Conservation (phyloP, 352 stramenopile species). For the Pythium graminicola region DNA sequence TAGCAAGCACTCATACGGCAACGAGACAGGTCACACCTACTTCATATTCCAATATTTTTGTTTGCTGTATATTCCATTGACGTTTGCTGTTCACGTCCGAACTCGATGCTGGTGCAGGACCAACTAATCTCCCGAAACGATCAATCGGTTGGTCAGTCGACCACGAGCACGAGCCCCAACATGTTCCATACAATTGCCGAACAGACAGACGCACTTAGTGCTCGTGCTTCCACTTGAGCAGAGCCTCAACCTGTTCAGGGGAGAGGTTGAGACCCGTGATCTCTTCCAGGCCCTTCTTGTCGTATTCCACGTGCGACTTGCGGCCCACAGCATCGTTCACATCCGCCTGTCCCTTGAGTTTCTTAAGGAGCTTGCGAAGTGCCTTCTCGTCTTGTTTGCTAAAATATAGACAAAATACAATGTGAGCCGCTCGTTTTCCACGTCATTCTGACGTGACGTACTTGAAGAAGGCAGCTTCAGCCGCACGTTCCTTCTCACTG, state of each 20-base stretch:
- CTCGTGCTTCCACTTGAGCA: slow-evolving; percentile 89
- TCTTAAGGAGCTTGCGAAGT: slow-evolving; percentile 82
- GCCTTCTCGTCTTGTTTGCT: slow-evolving; percentile 86
- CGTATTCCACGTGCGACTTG: slow-evolving; percentile 70
- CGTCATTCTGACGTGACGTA: slow-evolving; percentile 26
- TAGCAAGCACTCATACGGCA: slow-evolving; percentile 1
- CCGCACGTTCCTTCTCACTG: slow-evolving; percentile 69
- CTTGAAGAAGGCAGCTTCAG: slow-evolving; percentile 81
- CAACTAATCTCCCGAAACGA: too few relatives aligned
- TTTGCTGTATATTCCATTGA: neutral
- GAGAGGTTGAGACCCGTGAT: slow-evolving; percentile 57
- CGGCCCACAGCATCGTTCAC: slow-evolving; percentile 45
- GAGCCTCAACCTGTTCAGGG: slow-evolving; percentile 60
- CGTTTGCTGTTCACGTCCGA: neutral
- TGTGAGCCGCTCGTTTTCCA: neutral
- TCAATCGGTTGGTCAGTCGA: too few relatives aligned
- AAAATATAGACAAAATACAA: neutral
- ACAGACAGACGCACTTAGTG: slow-evolving; percentile 36
- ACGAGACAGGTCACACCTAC: too few relatives aligned
- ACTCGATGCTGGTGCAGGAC: too few relatives aligned
- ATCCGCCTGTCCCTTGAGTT: slow-evolving; percentile 82
- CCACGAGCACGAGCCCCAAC: too few relatives aligned
- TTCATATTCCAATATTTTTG: neutral
- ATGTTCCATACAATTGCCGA: neutral
- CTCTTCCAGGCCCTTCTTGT: slow-evolving; percentile 64